These are phyloP conservation scores for Eimeria sp. DNA, from an alignment of 169 alveolate species.

Conservation along the genomic window DNA sequence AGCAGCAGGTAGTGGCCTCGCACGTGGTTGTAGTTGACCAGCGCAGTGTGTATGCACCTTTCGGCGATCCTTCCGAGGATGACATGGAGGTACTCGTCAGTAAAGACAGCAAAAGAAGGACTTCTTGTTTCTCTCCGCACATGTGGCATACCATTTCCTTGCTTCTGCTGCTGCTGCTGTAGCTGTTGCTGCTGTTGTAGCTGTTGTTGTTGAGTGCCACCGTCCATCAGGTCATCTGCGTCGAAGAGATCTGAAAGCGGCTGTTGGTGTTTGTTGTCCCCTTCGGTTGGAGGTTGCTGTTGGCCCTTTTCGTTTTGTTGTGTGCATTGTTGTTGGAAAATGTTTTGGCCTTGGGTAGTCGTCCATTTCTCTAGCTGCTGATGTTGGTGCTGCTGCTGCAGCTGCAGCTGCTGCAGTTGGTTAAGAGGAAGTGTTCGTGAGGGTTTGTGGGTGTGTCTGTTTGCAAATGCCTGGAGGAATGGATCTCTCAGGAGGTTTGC, in stretches of 20 bases:
- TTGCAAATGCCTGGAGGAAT: neutral
- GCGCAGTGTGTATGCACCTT: slow-evolving; percentile 13
- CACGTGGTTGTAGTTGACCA: too few relatives aligned
- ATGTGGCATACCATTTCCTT: neutral
- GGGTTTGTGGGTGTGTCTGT: neutral
- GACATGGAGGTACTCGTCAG: slow-evolving; percentile 8
- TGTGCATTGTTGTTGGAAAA: neutral
- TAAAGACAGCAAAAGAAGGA: slow-evolving; percentile 28
- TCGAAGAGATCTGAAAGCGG: neutral
- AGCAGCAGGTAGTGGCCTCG: neutral
- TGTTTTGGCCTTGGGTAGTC: neutral
- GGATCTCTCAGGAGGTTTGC: slow-evolving; percentile 35
- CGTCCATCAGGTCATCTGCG: too few relatives aligned
- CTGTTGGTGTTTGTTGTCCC: neutral
- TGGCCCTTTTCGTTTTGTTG: neutral
- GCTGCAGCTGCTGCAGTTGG: slow-evolving; percentile 37
- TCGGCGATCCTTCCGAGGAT: slow-evolving; percentile 22
- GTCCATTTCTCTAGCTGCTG: too few relatives aligned
- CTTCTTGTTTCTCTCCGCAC: neutral
- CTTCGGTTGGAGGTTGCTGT: neutral
- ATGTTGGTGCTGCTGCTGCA: too few relatives aligned
- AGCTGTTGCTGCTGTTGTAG: slow-evolving; percentile 5
- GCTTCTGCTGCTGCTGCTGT: slow-evolving; percentile 42
- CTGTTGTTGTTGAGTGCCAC: neutral
- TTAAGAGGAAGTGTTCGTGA: neutral